phyloP scores from a whole-genome alignment of 2,329 filamentous ascomycete species.

The Lachnellula arida region DNA sequence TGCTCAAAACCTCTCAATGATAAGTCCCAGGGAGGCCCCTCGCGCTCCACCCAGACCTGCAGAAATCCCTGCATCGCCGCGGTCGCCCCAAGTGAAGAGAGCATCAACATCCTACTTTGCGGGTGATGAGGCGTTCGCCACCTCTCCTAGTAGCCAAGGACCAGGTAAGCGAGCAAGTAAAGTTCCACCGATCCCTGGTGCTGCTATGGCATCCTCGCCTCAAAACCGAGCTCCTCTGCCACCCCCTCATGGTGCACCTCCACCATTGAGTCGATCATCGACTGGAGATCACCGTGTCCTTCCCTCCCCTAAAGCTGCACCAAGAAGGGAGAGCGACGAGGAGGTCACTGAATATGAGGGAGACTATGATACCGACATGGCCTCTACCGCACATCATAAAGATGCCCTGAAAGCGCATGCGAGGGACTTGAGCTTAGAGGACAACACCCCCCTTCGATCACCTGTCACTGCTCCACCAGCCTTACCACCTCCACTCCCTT shows the following conservation, averaged over 20 bases:
- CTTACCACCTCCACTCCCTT: slow-evolving; percentile 50
- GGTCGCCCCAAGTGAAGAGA: slow-evolving; percentile 38
- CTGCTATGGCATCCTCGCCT: slow-evolving; percentile 40
- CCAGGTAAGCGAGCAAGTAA: slow-evolving; percentile 51
- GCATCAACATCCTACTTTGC: slow-evolving; percentile 34
- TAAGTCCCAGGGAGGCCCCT: slow-evolving; percentile 36
- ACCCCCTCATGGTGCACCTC: slow-evolving; percentile 52
- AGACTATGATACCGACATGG: slow-evolving; percentile 97
- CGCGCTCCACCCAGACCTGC: slow-evolving; percentile 42
- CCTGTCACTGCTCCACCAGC: slow-evolving; percentile 37
- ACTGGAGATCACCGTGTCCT: slow-evolving; percentile 50
- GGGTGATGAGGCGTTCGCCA: slow-evolving; percentile 34
- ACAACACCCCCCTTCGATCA: slow-evolving; percentile 50
- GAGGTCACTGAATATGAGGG: slow-evolving; percentile 94
- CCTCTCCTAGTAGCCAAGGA: slow-evolving; percentile 35
- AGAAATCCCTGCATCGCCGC: slow-evolving; percentile 38
- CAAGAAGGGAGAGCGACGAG: slow-evolving; percentile 61
- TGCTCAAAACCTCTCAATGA: slow-evolving; percentile 41
- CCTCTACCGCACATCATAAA: slow-evolving; percentile 87
- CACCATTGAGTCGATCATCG: slow-evolving; percentile 50
- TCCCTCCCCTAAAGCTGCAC: slow-evolving; percentile 40
- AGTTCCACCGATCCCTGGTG: slow-evolving; percentile 57
- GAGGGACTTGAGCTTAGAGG: slow-evolving; percentile 71
- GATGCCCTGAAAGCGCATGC: slow-evolving; percentile 83
- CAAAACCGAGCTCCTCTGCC: slow-evolving; percentile 63